Percentiles rank a stretch among this genome's conserved stretches.
phyloP scores from a whole-genome alignment of 768 basidiomycete genomes.

The Hirschioporus abietinus region DNA sequence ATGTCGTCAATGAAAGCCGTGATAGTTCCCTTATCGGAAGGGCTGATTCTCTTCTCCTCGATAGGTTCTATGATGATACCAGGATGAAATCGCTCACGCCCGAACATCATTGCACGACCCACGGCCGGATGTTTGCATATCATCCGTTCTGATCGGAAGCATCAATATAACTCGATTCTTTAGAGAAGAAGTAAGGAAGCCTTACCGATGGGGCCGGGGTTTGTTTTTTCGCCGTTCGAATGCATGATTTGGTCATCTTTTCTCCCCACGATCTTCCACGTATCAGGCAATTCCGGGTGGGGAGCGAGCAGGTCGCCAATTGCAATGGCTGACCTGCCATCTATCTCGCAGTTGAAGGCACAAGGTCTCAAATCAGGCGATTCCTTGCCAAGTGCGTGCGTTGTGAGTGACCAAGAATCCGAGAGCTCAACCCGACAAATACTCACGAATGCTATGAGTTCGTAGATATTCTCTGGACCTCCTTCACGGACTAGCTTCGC shows the following conservation, averaged over 20 bases:
- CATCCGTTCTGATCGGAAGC: conserved; percentile 17
- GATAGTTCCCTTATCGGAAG: no score
- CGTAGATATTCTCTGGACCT: neutral
- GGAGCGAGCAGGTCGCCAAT: conserved; percentile 5
- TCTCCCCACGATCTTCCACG: conserved; percentile 7
- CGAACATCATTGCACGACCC: conserved; percentile 14
- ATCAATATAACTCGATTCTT: no score
- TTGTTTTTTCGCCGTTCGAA: conserved; percentile 8
- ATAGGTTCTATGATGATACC: conserved; percentile 18
- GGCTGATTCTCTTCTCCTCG: neutral
- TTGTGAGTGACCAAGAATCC: no score
- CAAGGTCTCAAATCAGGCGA: no score
- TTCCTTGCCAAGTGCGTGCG: no score
- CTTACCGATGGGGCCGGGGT: conserved; percentile 12
- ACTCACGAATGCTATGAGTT: neutral
- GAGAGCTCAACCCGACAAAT: no score
- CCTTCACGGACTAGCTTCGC: neutral
- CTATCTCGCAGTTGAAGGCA: neutral
- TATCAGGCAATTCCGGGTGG: conserved; percentile 9
- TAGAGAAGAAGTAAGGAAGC: no score
- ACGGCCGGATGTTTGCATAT: conserved; percentile 10
- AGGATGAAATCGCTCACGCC: conserved; percentile 12
- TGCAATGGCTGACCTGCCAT: neutral
- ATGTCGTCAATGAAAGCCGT: conserved; percentile 3
- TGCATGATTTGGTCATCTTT: conserved; percentile 20